A percentile compares a stretch with the other conserved stretches of the same genome.
Evolutionary conservation across 495 filamentous ascomycete genomes (phyloP).

Genomic region (Penicillium paradoxum): DNA sequence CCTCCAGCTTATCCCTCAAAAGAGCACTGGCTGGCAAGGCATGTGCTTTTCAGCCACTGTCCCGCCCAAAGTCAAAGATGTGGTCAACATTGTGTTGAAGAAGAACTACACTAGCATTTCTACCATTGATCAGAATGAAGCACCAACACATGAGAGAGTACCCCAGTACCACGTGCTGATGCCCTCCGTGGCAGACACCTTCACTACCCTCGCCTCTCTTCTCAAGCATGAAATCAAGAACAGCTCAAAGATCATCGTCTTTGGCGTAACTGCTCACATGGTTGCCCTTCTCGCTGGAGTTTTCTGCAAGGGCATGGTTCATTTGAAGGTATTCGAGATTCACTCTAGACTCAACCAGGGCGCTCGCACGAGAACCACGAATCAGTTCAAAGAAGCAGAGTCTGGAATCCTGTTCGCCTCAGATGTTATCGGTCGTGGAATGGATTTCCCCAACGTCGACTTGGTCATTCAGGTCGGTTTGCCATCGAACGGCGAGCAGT

Average conservation of each 20-base stretch:
- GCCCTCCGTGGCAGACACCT: conserved; percentile 49
- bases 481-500: conserved; percentile 67
- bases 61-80: conserved; percentile 56
- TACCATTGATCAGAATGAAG: conserved; percentile 56
- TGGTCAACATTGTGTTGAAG: conserved; percentile 52
- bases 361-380: conserved; percentile 53
- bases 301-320: conserved; percentile 41
- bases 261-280: conserved; percentile 60
- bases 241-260: conserved; percentile 62
- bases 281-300: conserved; percentile 52
- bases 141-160: conserved; percentile 56
- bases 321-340: conserved; percentile 49
- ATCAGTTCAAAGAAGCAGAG: conserved; percentile 53
- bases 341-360: conserved; percentile 58
- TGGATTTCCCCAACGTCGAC: conserved; percentile 94
- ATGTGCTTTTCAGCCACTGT: conserved; percentile 73
- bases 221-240: conserved; percentile 40
- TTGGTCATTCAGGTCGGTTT: conserved; percentile 82
- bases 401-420: conserved; percentile 59
- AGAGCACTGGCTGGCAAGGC: conserved; percentile 54
- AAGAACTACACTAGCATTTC: conserved; percentile 56
- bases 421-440: conserved; percentile 68
- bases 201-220: conserved; percentile 46
- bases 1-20: conserved; percentile 51
- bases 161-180: conserved; percentile 56